Base-by-base conservation (phyloP, 495 filamentous ascomycete species). In the Podospora comata region DNA sequence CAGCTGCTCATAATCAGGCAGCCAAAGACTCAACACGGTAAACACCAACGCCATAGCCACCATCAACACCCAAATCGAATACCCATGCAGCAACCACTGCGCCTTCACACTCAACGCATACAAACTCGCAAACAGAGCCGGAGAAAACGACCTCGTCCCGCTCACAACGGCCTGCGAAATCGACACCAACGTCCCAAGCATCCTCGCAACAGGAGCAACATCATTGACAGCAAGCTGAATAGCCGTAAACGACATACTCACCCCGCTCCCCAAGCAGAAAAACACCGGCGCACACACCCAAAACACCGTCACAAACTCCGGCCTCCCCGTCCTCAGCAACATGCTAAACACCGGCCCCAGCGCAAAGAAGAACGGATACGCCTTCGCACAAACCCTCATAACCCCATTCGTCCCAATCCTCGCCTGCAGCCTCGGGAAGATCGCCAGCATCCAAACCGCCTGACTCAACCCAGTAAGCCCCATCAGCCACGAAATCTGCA, bases 211-310 rank as follows among this genome's bases (percentile, higher is more conserved):
- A 0, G 90, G 90, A 16, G 87, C 81, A 15, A 89, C 84, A 66
- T 91, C 87, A 77, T 91, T 92, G 28, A 92, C 68, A 39, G 85
- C 86, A 26, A 92, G 85, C 79, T 91, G 89, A 26, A 86, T 81
- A 6, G 82, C 86, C 18, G 89, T 91, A 70, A 90, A 91, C 3
- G 84, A 82, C 88, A 92, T 91, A 56, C 82, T 84, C 0, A 91
- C 85, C 18, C 88, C 88, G 20, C 83, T 82, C 0, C 86, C 87
- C 1, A 85, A 19, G 1, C 79, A 74, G 30, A 85, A 67, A 7
- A 77, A 13, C 0, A 72, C 28, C 1, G 83, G 82, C 0, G 77
- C 74, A 0, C 84, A 53, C n/a, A 85, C 68, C 88, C 88, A 91
- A 70, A 92, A 91, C 0, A 72, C 63, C 0, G 72, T 76, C 0